Conservation (phyloP, 345 rosid species). For the Xanthoceras sorbifolium region DNA sequence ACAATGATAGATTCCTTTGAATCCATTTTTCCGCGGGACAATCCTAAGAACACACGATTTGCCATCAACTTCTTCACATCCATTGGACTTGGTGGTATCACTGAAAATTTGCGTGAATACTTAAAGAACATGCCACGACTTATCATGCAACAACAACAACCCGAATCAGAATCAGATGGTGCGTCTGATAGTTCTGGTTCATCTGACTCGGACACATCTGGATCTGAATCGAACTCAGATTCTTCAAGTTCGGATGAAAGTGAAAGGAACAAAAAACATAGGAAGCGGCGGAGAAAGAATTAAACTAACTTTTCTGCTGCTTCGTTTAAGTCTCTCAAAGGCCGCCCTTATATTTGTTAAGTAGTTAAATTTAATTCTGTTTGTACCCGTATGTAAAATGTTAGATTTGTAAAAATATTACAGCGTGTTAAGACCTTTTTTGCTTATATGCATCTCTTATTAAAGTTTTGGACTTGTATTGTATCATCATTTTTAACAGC, state of each 20-base stretch:
- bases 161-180: slow-evolving; percentile 9
- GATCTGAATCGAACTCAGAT: slow-evolving; percentile 28
- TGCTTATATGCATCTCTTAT: not conserved
- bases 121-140: slow-evolving; percentile 93
- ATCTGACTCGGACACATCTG: slow-evolving; percentile 50
- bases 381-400: not conserved
- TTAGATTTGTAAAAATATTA: not conserved
- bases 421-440: not conserved
- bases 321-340: not conserved
- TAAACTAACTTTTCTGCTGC: not conserved
- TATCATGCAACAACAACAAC: slow-evolving; percentile 85
- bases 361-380: not conserved
- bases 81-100: slow-evolving; percentile 95
- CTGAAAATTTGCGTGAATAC: slow-evolving; percentile 86
- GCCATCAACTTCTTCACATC: slow-evolving; percentile 90
- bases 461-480: not conserved
- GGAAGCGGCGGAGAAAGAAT: slow-evolving; percentile 40
- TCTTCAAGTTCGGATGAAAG: slow-evolving; percentile 42
- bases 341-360: not conserved
- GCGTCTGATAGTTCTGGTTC: slow-evolving; percentile 37
- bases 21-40: slow-evolving; percentile 84
- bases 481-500: not conserved
- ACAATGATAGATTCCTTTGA: slow-evolving; percentile 74
- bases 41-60: slow-evolving; percentile 91
- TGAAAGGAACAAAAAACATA: slow-evolving; percentile 33